phyloP scores from a whole-genome alignment of 768 basidiomycete species.

The Suillus lakei region DNA sequence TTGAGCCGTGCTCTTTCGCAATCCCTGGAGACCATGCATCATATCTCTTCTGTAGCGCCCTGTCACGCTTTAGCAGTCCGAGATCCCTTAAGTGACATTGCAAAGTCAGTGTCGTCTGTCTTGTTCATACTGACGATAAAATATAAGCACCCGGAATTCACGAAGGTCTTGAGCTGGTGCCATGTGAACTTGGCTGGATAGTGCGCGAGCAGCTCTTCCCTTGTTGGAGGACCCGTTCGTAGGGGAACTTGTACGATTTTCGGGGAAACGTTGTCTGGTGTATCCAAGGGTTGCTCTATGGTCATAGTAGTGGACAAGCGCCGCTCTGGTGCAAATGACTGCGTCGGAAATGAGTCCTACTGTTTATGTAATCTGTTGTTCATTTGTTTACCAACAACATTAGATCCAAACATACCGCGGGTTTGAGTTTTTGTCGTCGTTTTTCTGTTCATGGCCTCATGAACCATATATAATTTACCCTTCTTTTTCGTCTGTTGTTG shows the following conservation, averaged over 20 bases:
- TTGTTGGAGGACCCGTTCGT: slow-evolving; percentile 67
- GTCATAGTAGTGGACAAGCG: slow-evolving; percentile 24
- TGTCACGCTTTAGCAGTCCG: slow-evolving; percentile 78
- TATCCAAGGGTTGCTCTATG: slow-evolving; percentile 5
- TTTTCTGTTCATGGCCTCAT: no score
- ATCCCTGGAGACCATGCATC: slow-evolving; percentile 60
- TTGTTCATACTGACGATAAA: not conserved
- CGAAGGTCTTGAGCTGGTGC: slow-evolving; percentile 73
- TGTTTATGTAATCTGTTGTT: not conserved
- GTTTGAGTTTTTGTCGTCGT: no score
- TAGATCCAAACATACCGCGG: no score
- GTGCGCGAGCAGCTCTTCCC: slow-evolving; percentile 64
- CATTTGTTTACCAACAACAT: not conserved
- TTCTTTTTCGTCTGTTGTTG: no score
- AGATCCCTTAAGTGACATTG: slow-evolving; percentile 58
- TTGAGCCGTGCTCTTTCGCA: slow-evolving; percentile 63
- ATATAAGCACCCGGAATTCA: slow-evolving; percentile 70
- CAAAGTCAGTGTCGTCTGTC: not conserved
- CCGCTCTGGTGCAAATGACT: no score
- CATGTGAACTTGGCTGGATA: slow-evolving; percentile 83
- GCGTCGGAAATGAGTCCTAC: no score
- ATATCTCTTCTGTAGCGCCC: slow-evolving; percentile 69
- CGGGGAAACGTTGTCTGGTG: not conserved
- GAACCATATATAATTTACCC: no score
- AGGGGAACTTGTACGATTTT: slow-evolving; percentile 38